phyloP scores from a whole-genome alignment of 1,139 yeast species.

The Candida tropicalis region DNA sequence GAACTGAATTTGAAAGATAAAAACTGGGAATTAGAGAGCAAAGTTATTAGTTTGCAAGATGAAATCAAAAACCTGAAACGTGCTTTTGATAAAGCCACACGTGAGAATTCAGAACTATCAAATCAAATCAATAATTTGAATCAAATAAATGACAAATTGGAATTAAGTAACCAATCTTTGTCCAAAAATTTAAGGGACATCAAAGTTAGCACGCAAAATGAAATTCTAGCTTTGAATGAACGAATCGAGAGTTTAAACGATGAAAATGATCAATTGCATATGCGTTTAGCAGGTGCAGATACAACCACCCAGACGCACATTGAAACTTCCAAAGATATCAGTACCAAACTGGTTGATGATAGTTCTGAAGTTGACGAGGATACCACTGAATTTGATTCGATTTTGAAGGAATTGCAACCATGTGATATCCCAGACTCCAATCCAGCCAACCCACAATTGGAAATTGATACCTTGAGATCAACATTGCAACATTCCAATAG shows the following conservation, averaged over 20 bases:
- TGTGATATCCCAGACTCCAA: slow-evolving; percentile 37
- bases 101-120: slow-evolving; percentile 35
- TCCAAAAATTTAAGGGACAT: slow-evolving; percentile 37
- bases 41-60: slow-evolving; percentile 52
- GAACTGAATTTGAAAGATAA: slow-evolving; percentile 59
- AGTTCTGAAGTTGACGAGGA: slow-evolving; percentile 27
- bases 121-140: slow-evolving; percentile 31
- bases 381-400: slow-evolving; percentile 35
- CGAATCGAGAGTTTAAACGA: slow-evolving; percentile 61
- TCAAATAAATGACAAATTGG: slow-evolving; percentile 53
- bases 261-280: slow-evolving; percentile 60
- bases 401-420: slow-evolving; percentile 34
- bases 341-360: slow-evolving; percentile 13
- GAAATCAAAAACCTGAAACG: slow-evolving; percentile 34
- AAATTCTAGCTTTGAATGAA: slow-evolving; percentile 48
- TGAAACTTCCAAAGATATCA: slow-evolving; percentile 15
- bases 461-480: slow-evolving; percentile 67
- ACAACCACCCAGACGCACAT: neutral
- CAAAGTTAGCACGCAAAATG: slow-evolving; percentile 36
- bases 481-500: slow-evolving; percentile 69
- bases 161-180: slow-evolving; percentile 42
- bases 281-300: slow-evolving; percentile 29
- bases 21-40: slow-evolving; percentile 78
- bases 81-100: slow-evolving; percentile 34
- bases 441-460: slow-evolving; percentile 55